A percentile compares a stretch with the other conserved stretches of the same genome.
Conservation (phyloP, 2,329 filamentous ascomycete species). For the Fusarium sp. region DNA sequence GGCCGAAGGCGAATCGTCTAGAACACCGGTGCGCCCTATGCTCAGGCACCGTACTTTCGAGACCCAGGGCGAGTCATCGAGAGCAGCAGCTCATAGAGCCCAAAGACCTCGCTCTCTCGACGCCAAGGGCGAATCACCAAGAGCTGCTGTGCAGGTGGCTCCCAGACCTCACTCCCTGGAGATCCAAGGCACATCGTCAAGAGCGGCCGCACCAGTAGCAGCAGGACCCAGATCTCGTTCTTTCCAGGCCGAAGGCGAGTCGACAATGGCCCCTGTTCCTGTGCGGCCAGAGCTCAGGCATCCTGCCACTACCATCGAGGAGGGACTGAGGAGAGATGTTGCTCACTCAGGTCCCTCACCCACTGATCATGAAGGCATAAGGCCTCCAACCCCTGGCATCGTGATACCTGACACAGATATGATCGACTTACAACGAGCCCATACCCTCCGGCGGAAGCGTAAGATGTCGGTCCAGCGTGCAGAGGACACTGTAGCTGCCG, state of each 20-base stretch:
- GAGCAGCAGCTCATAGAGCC: neutral
- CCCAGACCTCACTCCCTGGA: conserved; percentile 19
- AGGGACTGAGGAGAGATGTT: conserved; percentile 32
- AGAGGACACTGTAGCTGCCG: conserved; percentile 66
- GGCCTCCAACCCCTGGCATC: conserved; percentile 60
- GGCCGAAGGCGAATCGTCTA: conserved; percentile 25
- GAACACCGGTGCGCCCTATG: conserved; percentile 16
- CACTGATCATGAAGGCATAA: conserved; percentile 32
- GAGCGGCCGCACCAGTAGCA: neutral
- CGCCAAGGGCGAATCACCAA: conserved; percentile 27
- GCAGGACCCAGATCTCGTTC: conserved; percentile 21
- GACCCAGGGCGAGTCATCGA: conserved; percentile 29
- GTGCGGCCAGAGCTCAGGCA: conserved; percentile 32
- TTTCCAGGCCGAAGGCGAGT: conserved; percentile 32
- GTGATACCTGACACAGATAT: conserved; percentile 58
- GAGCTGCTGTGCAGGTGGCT: conserved; percentile 12
- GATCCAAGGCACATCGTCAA: conserved; percentile 27
- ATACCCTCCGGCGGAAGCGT: conserved; percentile 59
- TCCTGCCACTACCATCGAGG: conserved; percentile 18
- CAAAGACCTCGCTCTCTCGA: conserved; percentile 31
- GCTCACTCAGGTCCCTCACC: conserved; percentile 12
- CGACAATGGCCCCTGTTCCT: conserved; percentile 21
- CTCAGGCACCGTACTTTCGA: conserved; percentile 21
- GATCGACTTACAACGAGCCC: conserved; percentile 55
- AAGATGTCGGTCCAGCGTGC: conserved; percentile 59